Conservation (phyloP, 768 basidiomycete genomes). For the Xerocomellus amylosporus region DNA sequence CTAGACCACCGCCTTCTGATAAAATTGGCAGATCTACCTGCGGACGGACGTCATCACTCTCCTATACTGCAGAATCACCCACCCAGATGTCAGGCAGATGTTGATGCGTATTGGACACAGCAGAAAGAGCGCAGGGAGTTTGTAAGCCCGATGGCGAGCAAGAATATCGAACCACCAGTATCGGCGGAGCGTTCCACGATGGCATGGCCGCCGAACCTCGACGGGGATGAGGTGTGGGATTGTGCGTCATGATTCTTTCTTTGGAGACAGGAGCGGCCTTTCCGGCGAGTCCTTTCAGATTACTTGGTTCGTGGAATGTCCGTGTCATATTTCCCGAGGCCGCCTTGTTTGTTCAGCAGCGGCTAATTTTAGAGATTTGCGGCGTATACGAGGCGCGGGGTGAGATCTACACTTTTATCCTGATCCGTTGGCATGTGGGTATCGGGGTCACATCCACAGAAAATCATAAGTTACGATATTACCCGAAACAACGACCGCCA, state of each 20-base stretch:
- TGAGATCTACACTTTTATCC: slow-evolving; percentile 30
- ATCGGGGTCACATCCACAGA: slow-evolving; percentile 7
- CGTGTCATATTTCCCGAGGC: slow-evolving; percentile 18
- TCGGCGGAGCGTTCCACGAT: slow-evolving; percentile 49
- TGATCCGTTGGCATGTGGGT: slow-evolving; percentile 25
- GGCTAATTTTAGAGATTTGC: slow-evolving; percentile 25
- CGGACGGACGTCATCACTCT: not conserved
- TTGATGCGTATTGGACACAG: slow-evolving; percentile 39
- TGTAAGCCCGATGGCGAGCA: not conserved
- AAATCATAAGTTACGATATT: slow-evolving; percentile 20
- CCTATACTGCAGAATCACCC: slow-evolving; percentile 20
- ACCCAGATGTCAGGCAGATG: slow-evolving; percentile 30
- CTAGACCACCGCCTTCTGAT: slow-evolving; percentile 34
- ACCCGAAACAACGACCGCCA: slow-evolving; percentile 17
- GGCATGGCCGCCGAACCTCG: slow-evolving; percentile 24
- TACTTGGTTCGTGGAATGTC: slow-evolving; percentile 15
- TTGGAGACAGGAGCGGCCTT: slow-evolving; percentile 12
- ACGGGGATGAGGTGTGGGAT: slow-evolving; percentile 25
- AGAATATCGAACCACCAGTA: slow-evolving; percentile 27
- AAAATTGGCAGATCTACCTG: slow-evolving; percentile 5
- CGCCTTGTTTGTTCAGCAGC: slow-evolving; percentile 7
- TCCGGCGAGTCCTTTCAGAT: slow-evolving; percentile 16
- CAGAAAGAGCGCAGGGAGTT: slow-evolving; percentile 18
- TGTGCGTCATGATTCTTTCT: slow-evolving; percentile 9
- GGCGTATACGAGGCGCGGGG: slow-evolving; percentile 3